Percentiles rank a stretch among this genome's conserved stretches.
Evolutionary conservation across 768 basidiomycete genomes (phyloP).

Genomic region (Naganishia kalamii): DNA sequence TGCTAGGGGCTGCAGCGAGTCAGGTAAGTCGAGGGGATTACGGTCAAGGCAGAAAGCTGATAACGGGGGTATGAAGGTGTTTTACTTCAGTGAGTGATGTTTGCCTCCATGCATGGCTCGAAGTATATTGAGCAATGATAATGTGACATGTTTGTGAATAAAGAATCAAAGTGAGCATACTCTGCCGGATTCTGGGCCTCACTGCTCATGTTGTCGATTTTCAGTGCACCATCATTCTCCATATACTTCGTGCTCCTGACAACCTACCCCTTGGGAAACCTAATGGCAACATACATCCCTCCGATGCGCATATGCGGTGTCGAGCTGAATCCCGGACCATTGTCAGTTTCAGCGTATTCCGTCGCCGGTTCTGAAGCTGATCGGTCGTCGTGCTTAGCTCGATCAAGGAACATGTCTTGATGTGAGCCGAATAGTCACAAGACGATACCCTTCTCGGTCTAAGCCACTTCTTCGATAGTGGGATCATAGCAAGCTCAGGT

Average conservation of each 20-base stretch:
- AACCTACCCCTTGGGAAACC: slow-evolving; percentile 44
- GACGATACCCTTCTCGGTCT: background rate
- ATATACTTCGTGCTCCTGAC: slow-evolving; percentile 45
- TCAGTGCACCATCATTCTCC: slow-evolving; percentile 40
- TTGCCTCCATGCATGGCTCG: no score
- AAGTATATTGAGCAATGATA: no score
- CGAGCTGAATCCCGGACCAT: slow-evolving; percentile 43
- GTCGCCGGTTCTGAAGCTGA: background rate
- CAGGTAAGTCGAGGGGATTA: slow-evolving; percentile 16
- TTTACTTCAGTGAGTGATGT: slow-evolving; percentile 43
- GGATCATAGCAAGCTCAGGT: slow-evolving; percentile 39
- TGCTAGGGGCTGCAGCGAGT: slow-evolving; percentile 43
- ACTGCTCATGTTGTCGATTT: background rate
- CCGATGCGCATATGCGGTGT: slow-evolving; percentile 26
- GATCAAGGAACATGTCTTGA: slow-evolving; percentile 45
- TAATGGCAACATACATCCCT: slow-evolving; percentile 33
- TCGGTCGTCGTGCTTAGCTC: slow-evolving; percentile 9
- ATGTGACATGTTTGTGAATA: background rate
- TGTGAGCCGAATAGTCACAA: slow-evolving; percentile 27
- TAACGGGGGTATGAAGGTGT: slow-evolving; percentile 25
- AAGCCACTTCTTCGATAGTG: background rate
- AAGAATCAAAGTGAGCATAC: slow-evolving; percentile 21
- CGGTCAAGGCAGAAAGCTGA: background rate
- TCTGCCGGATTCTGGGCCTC: background rate
- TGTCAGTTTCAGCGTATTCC: slow-evolving; percentile 11